Conservation (phyloP, 2,329 filamentous ascomycete species). For the Penicillium sp. region DNA sequence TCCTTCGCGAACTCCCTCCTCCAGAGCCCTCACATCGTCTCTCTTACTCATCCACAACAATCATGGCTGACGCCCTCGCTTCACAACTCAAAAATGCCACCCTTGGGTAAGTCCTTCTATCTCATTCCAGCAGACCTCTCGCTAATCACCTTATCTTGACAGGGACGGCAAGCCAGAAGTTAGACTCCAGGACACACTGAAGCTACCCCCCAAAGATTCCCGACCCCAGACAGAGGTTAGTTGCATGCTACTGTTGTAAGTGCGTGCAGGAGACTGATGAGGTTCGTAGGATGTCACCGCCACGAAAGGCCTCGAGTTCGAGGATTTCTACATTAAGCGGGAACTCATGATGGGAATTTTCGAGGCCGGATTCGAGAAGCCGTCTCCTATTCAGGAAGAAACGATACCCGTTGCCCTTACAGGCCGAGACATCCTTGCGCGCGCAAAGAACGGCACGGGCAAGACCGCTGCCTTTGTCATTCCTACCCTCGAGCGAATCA, state of each 20-base stretch:
- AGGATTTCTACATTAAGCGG: conserved; percentile 93
- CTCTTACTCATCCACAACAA: conserved; percentile 23
- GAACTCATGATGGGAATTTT: conserved; percentile 99
- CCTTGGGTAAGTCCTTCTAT: conserved; percentile 38
- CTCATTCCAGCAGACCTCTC: conserved; percentile 2
- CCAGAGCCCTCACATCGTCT: conserved; percentile 2
- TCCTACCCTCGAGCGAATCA: conserved; percentile 90
- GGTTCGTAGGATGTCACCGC: conserved; percentile 83
- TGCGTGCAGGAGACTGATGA: conserved; percentile 16
- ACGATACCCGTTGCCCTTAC: conserved; percentile 95
- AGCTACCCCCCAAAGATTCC: conserved; percentile 50
- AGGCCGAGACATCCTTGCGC: conserved; percentile 89
- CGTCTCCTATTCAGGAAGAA: conserved; percentile 98
- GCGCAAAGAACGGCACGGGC: conserved; percentile 97
- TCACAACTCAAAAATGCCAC: conserved; percentile 49
- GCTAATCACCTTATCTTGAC: conserved; percentile 15
- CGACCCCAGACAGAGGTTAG: conserved; percentile 54
- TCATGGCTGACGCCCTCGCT: conserved; percentile 49
- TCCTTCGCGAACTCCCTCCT: background rate
- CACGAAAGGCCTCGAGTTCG: conserved; percentile 96
- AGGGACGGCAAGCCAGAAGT: conserved; percentile 44
- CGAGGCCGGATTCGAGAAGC: conserved; percentile 97
- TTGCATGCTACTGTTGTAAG: conserved; percentile 11
- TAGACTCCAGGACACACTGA: conserved; percentile 50
- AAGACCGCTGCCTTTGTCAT: conserved; percentile 99